These are phyloP conservation scores for Herpetomonas samuelpessoai DNA, from an alignment of 208 protist genomes.

Conservation along the genomic window DNA sequence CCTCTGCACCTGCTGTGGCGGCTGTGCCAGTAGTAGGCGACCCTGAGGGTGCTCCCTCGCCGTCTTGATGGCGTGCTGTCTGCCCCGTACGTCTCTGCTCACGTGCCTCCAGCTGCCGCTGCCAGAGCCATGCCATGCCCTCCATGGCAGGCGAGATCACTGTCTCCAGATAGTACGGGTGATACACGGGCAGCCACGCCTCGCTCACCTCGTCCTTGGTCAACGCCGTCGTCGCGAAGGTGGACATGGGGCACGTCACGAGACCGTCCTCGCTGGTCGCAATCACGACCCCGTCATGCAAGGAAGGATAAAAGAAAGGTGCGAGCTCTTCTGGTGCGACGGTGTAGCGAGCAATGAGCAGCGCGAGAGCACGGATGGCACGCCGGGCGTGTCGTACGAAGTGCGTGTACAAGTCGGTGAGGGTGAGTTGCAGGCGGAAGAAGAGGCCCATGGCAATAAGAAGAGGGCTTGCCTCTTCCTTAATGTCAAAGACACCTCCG, in stretches of 20 bases:
- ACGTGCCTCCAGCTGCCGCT: constrained; percentile 15
- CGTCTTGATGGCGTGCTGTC: not conserved
- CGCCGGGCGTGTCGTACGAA: constrained; percentile 70
- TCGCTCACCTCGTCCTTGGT: constrained; percentile 72
- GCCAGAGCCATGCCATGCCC: constrained; percentile 44
- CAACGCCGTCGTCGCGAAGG: constrained; percentile 49
- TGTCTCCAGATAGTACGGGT: constrained; percentile 39
- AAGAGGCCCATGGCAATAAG: constrained; percentile 60
- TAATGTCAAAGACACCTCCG: constrained; percentile 63
- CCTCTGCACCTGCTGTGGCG: not conserved
- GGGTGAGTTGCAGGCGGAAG: constrained; percentile 35
- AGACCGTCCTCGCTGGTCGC: constrained; percentile 40
- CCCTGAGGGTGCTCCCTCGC: constrained; percentile 1
- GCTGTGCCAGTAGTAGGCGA: too few relatives aligned
- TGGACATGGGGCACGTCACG: constrained; percentile 51
- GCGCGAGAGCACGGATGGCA: constrained; percentile 58
- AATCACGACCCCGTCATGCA: constrained; percentile 76
- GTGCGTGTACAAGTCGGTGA: constrained; percentile 49
- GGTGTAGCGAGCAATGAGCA: constrained; percentile 71
- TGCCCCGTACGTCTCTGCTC: not conserved
- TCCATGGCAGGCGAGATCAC: constrained; percentile 39
- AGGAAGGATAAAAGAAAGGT: constrained; percentile 47
- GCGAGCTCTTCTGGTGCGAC: constrained; percentile 69
- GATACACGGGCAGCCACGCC: constrained; percentile 69
- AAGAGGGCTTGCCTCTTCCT: constrained; percentile 74